Conservation (phyloP, 257 asterid species). For the Solanum microdontum region DNA sequence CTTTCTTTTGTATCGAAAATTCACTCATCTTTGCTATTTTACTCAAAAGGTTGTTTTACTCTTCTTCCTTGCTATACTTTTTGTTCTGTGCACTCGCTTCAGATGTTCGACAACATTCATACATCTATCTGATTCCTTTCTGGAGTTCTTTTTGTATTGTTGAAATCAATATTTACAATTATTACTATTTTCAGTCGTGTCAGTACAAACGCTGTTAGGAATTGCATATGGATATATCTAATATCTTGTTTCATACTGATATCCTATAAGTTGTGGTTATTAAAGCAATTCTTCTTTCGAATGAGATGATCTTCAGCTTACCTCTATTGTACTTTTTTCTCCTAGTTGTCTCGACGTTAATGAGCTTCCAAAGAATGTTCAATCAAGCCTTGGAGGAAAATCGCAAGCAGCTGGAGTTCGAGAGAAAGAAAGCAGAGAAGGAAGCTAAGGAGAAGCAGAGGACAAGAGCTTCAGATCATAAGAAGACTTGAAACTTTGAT, state of each 20-base stretch:
- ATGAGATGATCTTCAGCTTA: neutral
- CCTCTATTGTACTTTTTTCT: neutral
- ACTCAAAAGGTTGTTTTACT: neutral
- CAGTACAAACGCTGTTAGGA: neutral
- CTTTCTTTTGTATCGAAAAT: neutral
- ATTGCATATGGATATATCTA: neutral
- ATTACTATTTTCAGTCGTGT: neutral
- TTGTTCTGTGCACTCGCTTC: neutral
- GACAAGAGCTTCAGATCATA: slow-evolving; percentile 5
- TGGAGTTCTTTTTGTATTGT: neutral
- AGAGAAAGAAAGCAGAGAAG: slow-evolving; percentile 58
- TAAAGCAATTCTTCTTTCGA: neutral
- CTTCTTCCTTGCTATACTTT: neutral
- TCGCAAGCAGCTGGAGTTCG: slow-evolving; percentile 55
- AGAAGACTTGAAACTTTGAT: neutral
- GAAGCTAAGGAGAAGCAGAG: slow-evolving; percentile 29
- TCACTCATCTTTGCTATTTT: neutral
- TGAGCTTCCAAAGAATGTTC: slow-evolving; percentile 68
- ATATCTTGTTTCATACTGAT: neutral
- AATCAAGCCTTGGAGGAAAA: slow-evolving; percentile 55
- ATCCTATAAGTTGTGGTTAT: neutral
- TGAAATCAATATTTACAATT: neutral
- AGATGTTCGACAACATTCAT: neutral
- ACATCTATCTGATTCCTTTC: neutral
- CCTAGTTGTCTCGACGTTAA: slow-evolving; percentile 66